Evolutionary conservation across 1,139 yeast genomes (phyloP).

Genomic region (Saccharomycopsis phalli): DNA sequence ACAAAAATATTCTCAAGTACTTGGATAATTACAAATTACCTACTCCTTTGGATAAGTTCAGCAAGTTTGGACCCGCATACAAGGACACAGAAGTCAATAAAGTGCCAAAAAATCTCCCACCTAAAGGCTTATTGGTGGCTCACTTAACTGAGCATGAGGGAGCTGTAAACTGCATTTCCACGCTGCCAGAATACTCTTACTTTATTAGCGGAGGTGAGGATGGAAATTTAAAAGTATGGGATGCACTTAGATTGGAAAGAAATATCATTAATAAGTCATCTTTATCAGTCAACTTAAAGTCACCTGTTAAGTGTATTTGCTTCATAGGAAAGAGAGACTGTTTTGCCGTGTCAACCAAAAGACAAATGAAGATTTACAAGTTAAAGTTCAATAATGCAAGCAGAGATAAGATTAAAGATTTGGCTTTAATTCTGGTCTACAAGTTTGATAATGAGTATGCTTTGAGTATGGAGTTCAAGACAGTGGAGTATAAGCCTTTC

Average conservation of each 20-base stretch:
- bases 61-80: slow-evolving; percentile 54
- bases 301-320: slow-evolving; percentile 38
- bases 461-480: slow-evolving; percentile 34
- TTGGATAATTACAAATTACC: slow-evolving; percentile 45
- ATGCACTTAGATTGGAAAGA: slow-evolving; percentile 52
- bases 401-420: slow-evolving; percentile 8
- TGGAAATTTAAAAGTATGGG: slow-evolving; percentile 77
- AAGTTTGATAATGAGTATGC: slow-evolving; percentile 32
- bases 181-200: slow-evolving; percentile 52
- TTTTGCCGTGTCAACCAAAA: slow-evolving; percentile 57
- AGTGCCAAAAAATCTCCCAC: slow-evolving; percentile 24
- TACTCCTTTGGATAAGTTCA: slow-evolving; percentile 50
- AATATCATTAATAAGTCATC: slow-evolving; percentile 56
- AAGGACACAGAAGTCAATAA: slow-evolving; percentile 19
- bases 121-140: slow-evolving; percentile 49
- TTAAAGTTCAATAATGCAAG: slow-evolving; percentile 27
- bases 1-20: slow-evolving; percentile 53
- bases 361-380: slow-evolving; percentile 57
- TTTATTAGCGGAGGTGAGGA: slow-evolving; percentile 72
- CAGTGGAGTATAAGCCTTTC: slow-evolving; percentile 27
- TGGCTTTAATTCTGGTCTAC: slow-evolving; percentile 11
- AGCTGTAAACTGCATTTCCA: slow-evolving; percentile 45
- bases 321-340: slow-evolving; percentile 58
- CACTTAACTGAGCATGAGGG: slow-evolving; percentile 47
- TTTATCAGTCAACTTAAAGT: slow-evolving; percentile 38